Percentiles rank a stretch among this genome's conserved stretches.
Conservation (phyloP, 768 basidiomycete species). For the Auriscalpium microsporum region DNA sequence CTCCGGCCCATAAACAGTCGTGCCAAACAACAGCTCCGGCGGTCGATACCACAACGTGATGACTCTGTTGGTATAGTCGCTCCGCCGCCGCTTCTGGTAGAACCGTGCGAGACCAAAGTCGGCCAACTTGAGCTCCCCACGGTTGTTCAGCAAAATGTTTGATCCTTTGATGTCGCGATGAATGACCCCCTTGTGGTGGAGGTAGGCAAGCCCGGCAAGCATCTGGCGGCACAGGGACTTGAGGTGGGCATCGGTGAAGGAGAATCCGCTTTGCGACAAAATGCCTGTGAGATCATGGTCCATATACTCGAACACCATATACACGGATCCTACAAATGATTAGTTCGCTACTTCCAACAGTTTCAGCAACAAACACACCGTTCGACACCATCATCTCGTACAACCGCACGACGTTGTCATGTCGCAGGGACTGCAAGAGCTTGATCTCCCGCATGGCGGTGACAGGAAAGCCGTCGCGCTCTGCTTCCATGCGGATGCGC, state of each 20-base stretch:
- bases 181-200: slow-evolving; percentile 93
- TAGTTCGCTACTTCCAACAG: slow-evolving; percentile 4
- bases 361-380: slow-evolving; percentile 40
- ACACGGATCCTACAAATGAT: slow-evolving; percentile 66
- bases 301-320: slow-evolving; percentile 99
- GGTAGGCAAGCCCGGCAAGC: slow-evolving; percentile 88
- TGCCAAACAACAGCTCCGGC: slow-evolving; percentile 90
- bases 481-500: slow-evolving; percentile 95
- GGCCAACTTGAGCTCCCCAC: slow-evolving; percentile 88
- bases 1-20: slow-evolving; percentile 92
- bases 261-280: slow-evolving; percentile 82
- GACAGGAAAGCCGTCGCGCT: slow-evolving; percentile 96
- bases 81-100: slow-evolving; percentile 82
- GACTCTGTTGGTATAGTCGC: slow-evolving; percentile 98
- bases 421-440: slow-evolving; percentile 82
- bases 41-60: slow-evolving; percentile 99
- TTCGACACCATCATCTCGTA: slow-evolving; percentile 99
- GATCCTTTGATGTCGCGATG: slow-evolving; percentile 99
- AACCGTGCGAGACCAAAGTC: slow-evolving; percentile 97
- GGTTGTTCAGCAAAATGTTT: slow-evolving; percentile 89
- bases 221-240: slow-evolving; percentile 96
- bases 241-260: slow-evolving; percentile 77
- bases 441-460: slow-evolving; percentile 99
- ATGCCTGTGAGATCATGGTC: slow-evolving; percentile 96
- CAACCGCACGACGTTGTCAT: slow-evolving; percentile 82